These are phyloP conservation scores for Diaporthe helianthi DNA, from an alignment of 2,329 filamentous ascomycete species.

Conservation along the genomic window DNA sequence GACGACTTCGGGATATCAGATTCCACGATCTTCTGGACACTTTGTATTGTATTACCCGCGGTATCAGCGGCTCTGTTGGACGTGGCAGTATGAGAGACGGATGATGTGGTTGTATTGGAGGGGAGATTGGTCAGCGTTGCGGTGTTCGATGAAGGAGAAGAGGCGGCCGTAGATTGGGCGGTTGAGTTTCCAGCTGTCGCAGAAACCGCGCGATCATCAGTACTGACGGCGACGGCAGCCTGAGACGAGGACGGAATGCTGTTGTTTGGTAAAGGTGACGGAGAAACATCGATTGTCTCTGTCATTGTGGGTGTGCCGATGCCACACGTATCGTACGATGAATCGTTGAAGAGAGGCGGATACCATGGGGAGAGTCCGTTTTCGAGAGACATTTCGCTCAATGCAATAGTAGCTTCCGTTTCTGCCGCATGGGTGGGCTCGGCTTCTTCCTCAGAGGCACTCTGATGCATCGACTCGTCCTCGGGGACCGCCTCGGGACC, in stretches of 20 bases:
- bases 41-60: constrained; percentile 8
- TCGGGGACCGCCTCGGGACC: constrained; percentile 45
- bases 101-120: neutral
- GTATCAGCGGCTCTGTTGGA: constrained; percentile 6
- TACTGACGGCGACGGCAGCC: constrained; percentile 9
- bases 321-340: constrained; percentile 37
- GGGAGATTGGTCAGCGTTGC: neutral
- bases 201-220: neutral
- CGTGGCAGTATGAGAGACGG: neutral
- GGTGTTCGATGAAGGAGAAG: neutral
- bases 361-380: constrained; percentile 40
- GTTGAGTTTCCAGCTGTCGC: neutral
- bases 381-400: constrained; percentile 31
- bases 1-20: constrained; percentile 16
- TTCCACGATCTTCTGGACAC: constrained; percentile 1
- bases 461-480: constrained; percentile 34
- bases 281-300: constrained; percentile 37
- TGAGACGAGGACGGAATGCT: neutral
- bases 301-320: constrained; percentile 40
- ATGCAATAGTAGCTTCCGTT: neutral
- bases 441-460: constrained; percentile 24
- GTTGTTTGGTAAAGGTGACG: constrained; percentile 19
- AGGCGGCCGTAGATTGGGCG: constrained; percentile 20
- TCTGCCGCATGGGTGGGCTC: constrained; percentile 3
- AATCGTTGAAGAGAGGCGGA: constrained; percentile 36